Evolutionary conservation across 176 grass and related monocot species (phyloP), one percentile per base, ranked within the genome.

Genomic region (Lolium rigidum): DNA sequence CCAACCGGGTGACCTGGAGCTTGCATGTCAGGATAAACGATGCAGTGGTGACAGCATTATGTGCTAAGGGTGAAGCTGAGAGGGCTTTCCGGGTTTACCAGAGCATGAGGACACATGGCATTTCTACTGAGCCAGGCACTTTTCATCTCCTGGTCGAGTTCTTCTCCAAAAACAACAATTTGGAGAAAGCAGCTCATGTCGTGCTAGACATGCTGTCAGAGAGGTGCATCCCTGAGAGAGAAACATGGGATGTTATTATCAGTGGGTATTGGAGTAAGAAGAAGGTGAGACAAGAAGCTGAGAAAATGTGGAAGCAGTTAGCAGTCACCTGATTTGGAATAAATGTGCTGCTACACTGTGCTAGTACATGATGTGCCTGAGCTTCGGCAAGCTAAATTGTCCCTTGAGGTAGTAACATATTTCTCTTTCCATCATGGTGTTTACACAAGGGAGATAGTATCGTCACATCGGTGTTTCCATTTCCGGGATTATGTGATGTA

Each of bases 1-100:
- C 94, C 2, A 99, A 99, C 67, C 83, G 87, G 51, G 72, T 94
- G 80, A 99, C 94, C 66, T 96, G 94, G 94, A 85, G 86, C 81
- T 80, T 96, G 74, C 97, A 96, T 83, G 39, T 86, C 43, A 94
- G 84, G 82, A 94, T 96, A 85, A 91, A 96, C 69, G 89, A 94
- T 90, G 68, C 74, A 25, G 94, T 95, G 75, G 79, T 92, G 38
- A 83, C 62, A 87, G 76, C 88, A 56, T 75, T 99, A 48, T 99
- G 90, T 69, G 46, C 44, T 49, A 87, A 81, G 14, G 82, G 77
- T 51, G 78, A 92, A 58, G 70, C 71, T 74, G 77, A 24, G 17
- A 91, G 93, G 56, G 97, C 94, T 76, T 90, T 94, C 84, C 86
- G 55, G 88, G 88, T 94, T 41, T 94, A 94, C 73, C 86, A 85